Base-by-base conservation (phyloP, 805 yeast species). In the Metschnikowia rubicola region DNA sequence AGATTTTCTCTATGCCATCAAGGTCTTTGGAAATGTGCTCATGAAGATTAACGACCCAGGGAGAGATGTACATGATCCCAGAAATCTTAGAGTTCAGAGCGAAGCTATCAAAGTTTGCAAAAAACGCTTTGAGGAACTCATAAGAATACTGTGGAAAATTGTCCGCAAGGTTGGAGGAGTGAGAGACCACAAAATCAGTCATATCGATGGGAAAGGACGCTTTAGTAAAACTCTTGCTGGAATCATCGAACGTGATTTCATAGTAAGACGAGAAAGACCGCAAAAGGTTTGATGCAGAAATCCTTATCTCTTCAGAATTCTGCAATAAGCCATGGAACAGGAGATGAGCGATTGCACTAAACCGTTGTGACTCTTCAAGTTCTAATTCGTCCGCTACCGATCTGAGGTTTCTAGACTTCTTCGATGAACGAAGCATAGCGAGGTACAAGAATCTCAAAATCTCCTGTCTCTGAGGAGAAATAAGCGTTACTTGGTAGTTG, bases 41-140 rank as follows among this genome's bases (percentile, higher is more conserved):
- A 59, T 81, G 79, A 21, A 88, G 70, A 55, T 88, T 85, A 21
- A 76, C 76, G 12, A 86, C 72, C 96, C 96, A 89, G 2, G 94
- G 91, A 0, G 86, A 70, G 10, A 83, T 67, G 57, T 81, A 82
- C 43, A 76, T 58, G 15, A 72, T 71, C 1, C 80, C 74, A 46
- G 74, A 66, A n/a, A 71, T 55, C 41, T 70, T 60, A 35, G 68
- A 69, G 8, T 62, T 67, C 0, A 44, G 48, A 0, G 68, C 63
- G 17, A 75, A 56, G 40, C 64, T 66, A 2, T 72, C 79, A 48
- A 74, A 76, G 47, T 64, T 65, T 32, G 65, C 70, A 52, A 71
- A 70, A 42, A 66, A 73, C 1, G 86, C 80, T 34, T 68, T 70
- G 61, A 83, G 77, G 47, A 87, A 79, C 39, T 83, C 77, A 49